Evolutionary conservation across 2,329 filamentous ascomycete species (phyloP).

Genomic region (Cladosporium sp.): DNA sequence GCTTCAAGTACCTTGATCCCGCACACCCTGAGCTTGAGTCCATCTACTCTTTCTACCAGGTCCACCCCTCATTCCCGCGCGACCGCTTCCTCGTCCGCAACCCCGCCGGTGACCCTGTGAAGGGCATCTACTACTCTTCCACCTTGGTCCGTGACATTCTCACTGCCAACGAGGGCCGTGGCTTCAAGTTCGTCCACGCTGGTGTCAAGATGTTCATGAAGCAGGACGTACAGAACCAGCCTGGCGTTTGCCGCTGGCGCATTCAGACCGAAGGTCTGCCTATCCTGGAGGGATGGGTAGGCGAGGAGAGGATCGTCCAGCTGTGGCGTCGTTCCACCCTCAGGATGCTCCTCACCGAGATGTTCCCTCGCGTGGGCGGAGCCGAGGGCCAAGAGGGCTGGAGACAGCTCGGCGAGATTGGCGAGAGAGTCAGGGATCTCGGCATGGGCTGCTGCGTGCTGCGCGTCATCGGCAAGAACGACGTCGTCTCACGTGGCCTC

Average conservation of each 20-base stretch:
- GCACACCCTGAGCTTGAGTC: constrained; percentile 71
- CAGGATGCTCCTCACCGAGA: constrained; percentile 79
- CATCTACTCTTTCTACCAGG: constrained; percentile 80
- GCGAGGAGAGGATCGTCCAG: constrained; percentile 68
- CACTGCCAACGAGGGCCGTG: constrained; percentile 78
- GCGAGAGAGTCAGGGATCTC: constrained; percentile 72
- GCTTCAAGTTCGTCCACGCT: constrained; percentile 92
- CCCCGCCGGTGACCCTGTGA: constrained; percentile 77
- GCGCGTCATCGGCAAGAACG: constrained; percentile 63
- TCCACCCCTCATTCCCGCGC: constrained; percentile 78
- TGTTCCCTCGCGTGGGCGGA: constrained; percentile 80
- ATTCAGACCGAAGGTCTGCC: constrained; percentile 93
- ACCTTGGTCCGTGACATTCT: constrained; percentile 81
- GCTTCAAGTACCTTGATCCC: constrained; percentile 82
- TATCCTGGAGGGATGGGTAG: constrained; percentile 87
- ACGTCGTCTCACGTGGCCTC: background rate
- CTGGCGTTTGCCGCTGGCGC: constrained; percentile 85
- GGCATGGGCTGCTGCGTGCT: constrained; percentile 91
- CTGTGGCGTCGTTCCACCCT: constrained; percentile 77
- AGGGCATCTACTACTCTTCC: constrained; percentile 96
- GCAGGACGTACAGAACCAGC: constrained; percentile 82
- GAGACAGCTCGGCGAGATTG: constrained; percentile 79
- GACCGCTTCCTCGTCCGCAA: constrained; percentile 97
- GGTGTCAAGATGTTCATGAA: constrained; percentile 99
- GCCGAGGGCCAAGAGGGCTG: constrained; percentile 53